phyloP scores from a whole-genome alignment of 768 basidiomycete species.

The Macrolepiota dolichaula region DNA sequence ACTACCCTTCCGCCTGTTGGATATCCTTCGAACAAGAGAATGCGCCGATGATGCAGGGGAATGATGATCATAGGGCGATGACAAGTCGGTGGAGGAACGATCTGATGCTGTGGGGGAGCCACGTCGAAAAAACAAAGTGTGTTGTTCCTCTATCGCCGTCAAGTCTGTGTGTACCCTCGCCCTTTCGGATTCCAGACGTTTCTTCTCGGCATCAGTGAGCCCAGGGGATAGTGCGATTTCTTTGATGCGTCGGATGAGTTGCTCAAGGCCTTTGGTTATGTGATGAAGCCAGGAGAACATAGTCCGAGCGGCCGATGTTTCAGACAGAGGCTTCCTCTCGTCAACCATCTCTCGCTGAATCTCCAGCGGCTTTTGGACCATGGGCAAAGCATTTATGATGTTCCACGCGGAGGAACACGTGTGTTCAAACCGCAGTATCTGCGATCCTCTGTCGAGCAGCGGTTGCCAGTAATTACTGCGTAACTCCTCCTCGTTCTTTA shows the following conservation, averaged over 20 bases:
- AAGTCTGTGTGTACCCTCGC: neutral
- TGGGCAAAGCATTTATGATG: slow-evolving; percentile 10
- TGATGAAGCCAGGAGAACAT: slow-evolving; percentile 6
- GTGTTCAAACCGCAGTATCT: slow-evolving; percentile 12
- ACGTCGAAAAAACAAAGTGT: neutral
- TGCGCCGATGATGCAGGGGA: neutral
- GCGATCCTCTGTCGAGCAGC: slow-evolving; percentile 12
- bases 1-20: neutral
- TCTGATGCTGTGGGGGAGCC: neutral
- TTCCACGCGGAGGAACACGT: slow-evolving; percentile 12
- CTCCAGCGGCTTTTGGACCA: slow-evolving; percentile 1
- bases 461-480: slow-evolving; percentile 8
- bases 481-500: slow-evolving; percentile 9
- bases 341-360: slow-evolving; percentile 19
- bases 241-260: neutral
- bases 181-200: neutral
- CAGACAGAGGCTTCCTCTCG: neutral
- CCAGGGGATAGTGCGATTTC: neutral
- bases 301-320: slow-evolving; percentile 13
- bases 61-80: neutral
- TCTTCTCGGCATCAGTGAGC: neutral
- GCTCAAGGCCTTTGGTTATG: neutral
- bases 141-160: neutral
- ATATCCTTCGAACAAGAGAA: neutral
- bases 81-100: neutral